Evolutionary conservation across 805 yeast genomes (phyloP), one percentile per base, ranked within the genome.

Genomic region (Lipomyces anomalus): DNA sequence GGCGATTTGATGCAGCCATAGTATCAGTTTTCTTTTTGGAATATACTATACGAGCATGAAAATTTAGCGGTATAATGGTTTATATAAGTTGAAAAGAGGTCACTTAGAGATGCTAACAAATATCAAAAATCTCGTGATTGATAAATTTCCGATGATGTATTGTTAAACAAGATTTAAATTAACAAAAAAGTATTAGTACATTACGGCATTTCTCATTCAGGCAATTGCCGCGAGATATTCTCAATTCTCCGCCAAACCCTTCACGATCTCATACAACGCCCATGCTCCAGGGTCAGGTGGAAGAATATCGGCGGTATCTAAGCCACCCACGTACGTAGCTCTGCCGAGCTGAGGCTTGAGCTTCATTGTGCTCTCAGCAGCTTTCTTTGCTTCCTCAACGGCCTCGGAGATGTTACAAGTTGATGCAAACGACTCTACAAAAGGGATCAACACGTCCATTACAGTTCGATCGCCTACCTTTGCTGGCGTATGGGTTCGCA

Each of bases 201-300:
- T n/a, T n/a, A n/a, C n/a, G n/a, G n/a, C n/a, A n/a, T n/a, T n/a
- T n/a, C n/a, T n/a, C n/a, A n/a, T n/a, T n/a, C n/a, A n/a, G n/a
- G n/a, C n/a, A n/a, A n/a, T n/a, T n/a, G n/a, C n/a, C n/a, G n/a
- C 40, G 17, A 26, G 3, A 36, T 7, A 36, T 9, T 9, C 13
- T 3, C 17, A 9, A 21, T 11, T 24, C 18, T 23, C 44, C n/a
- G 44, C 28, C 22, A 61, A 43, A 1, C 80, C 81, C 49, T 74
- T 67, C 22, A 76, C 59, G 6, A 77, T 60, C n/a, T 76, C 84
- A 33, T 78, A 82, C 20, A 89, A 68, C 3, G 96, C 96, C 49
- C 85, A 78, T 2, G 96, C 96, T 52, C 97, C 96, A 3, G 97
- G 96, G 58, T 88, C 97, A 1, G 95, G 94, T 24, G 87, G 65